Evolutionary conservation across 306 rosid genomes (phyloP).

Genomic region (Leucaena leucocephala): DNA sequence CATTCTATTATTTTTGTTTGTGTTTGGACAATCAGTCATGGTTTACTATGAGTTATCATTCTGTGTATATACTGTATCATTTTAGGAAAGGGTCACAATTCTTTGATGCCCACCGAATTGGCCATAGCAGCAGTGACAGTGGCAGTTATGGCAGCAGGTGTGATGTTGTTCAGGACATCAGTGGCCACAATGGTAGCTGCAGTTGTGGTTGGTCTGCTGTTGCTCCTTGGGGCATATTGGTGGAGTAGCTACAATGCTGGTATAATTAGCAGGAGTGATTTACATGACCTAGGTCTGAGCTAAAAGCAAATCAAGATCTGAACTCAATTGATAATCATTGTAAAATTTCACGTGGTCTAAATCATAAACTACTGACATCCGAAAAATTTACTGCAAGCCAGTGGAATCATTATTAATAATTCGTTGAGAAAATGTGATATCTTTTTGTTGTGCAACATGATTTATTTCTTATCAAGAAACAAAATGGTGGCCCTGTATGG

Average conservation of each 20-base stretch:
- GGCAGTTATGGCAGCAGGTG: constrained; percentile 63
- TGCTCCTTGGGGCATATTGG: constrained; percentile 76
- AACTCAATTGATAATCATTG: constrained; percentile 33
- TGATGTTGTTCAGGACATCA: constrained; percentile 68
- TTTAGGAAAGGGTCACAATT: constrained; percentile 78
- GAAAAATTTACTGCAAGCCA: constrained; percentile 1
- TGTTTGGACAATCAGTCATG: constrained; percentile 10
- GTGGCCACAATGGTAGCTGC: constrained; percentile 65
- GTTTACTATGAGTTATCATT: constrained; percentile 50
- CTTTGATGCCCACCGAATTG: constrained; percentile 77
- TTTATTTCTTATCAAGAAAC: not conserved
- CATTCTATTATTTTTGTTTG: not conserved
- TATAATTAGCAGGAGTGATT: constrained; percentile 55
- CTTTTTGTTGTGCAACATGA: not conserved
- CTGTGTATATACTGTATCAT: constrained; percentile 70
- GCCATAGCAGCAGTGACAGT: constrained; percentile 51
- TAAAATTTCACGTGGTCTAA: constrained; percentile 1
- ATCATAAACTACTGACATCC: constrained; percentile 23
- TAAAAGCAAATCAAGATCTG: constrained; percentile 43
- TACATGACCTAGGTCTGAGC: constrained; percentile 61
- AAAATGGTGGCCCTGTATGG: not conserved
- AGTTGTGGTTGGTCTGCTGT: constrained; percentile 73
- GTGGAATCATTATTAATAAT: not conserved
- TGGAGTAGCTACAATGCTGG: constrained; percentile 71
- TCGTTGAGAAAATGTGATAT: not conserved